Evolutionary conservation across 2,329 filamentous ascomycete species (phyloP).

Genomic region (Paracoccidioides brasiliensis): DNA sequence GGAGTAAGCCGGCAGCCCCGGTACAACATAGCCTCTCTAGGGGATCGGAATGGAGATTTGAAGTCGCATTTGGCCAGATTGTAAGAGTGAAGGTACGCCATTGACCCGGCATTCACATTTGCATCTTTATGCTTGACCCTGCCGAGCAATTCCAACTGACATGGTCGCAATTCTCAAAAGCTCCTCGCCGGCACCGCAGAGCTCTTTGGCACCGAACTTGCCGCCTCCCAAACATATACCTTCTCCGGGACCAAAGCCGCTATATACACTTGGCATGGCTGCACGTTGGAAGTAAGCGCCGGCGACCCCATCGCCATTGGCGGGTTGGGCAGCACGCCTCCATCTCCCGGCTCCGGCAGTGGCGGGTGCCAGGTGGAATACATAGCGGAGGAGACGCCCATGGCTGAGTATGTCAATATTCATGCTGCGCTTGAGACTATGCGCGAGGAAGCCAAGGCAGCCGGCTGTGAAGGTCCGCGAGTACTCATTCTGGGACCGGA

Average conservation of each 20-base stretch:
- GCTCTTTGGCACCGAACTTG: constrained; percentile 89
- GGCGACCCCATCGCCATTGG: constrained; percentile 33
- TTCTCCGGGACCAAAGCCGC: constrained; percentile 75
- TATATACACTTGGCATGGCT: constrained; percentile 86
- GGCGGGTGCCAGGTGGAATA: constrained; percentile 57
- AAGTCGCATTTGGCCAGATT: constrained; percentile 46
- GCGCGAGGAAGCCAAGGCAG: constrained; percentile 47
- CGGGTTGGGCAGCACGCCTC: constrained; percentile 6
- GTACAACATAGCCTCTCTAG: constrained; percentile 44
- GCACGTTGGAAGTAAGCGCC: constrained; percentile 64
- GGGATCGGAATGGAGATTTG: constrained; percentile 67
- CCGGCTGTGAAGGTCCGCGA: constrained; percentile 52
- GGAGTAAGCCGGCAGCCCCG: constrained; percentile 25
- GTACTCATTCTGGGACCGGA: constrained; percentile 70
- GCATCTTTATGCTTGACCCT: neutral
- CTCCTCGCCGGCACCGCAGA: constrained; percentile 74
- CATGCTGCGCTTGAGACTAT: constrained; percentile 73
- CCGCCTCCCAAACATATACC: constrained; percentile 62
- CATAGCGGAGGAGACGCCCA: constrained; percentile 64
- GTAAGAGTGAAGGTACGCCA: constrained; percentile 41
- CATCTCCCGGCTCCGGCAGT: constrained; percentile 25
- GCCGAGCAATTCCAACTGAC: too few species aligned
- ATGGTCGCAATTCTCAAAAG: constrained; percentile 23
- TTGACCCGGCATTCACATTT: neutral
- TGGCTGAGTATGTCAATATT: constrained; percentile 67